Percentiles rank a stretch among this genome's conserved stretches.
Evolutionary conservation across 2,329 filamentous ascomycete species (phyloP).

Genomic region (Diatrype stigma): DNA sequence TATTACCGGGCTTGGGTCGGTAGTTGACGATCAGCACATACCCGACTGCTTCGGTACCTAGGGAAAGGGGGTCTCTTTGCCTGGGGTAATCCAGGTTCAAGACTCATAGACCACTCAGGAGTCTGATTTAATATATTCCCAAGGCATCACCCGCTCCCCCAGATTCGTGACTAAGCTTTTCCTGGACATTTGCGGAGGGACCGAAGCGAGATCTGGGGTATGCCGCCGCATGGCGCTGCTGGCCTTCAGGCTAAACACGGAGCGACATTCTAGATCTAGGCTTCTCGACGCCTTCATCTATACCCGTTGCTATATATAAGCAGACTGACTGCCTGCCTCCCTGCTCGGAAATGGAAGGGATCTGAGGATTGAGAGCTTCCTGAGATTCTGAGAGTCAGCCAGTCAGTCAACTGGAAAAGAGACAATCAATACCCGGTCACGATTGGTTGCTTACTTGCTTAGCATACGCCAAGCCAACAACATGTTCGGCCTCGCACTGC

Average conservation of each 20-base stretch:
- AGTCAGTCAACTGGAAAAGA: no score
- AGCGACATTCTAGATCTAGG: not conserved
- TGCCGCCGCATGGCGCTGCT: not conserved
- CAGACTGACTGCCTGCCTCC: no score
- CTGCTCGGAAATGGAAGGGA: no score
- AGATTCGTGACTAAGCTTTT: not conserved
- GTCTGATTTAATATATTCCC: not conserved
- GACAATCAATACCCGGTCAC: no score
- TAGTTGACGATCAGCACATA: not conserved
- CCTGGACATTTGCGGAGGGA: not conserved
- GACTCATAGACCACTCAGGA: not conserved
- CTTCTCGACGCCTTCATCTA: not conserved
- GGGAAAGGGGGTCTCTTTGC: not conserved
- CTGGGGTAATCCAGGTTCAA: not conserved
- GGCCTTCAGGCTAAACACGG: not conserved
- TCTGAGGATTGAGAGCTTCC: no score
- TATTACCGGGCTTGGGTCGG: not conserved
- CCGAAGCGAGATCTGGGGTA: not conserved
- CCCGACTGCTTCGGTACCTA: not conserved
- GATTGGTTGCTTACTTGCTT: not conserved
- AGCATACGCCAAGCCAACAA: not conserved
- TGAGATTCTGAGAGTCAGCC: no score
- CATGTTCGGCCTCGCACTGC: conserved; percentile 1
- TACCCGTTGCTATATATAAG: no score
- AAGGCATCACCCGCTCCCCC: not conserved